Base-by-base conservation (phyloP, 2,329 filamentous ascomycete genomes). In the Harringtonia aguacate region DNA sequence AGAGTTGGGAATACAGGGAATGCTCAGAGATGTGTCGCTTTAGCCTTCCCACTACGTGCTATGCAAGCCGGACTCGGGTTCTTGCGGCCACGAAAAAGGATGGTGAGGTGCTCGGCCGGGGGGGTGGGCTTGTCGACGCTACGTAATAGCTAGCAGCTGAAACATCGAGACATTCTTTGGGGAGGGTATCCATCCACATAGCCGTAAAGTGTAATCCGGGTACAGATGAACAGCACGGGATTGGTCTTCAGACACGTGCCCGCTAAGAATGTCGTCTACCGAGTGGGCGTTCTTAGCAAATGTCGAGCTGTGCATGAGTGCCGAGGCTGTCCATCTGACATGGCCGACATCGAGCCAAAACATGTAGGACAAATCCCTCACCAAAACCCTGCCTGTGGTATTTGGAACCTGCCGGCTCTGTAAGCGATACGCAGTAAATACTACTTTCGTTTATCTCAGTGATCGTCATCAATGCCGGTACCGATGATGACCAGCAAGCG, bases 351-450 rank as follows among this genome's bases (percentile, higher is more conserved):
- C 81, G 36, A 77, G 74, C 17, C 86, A 64, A 66, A 72, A 86
- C 56, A 86, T 68, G 13, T 81, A 81, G 47, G 66, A 67, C 14
- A 72, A 68, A 0, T 72, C 69, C 55, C 77, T 78, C 29, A 79
- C 81, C 17, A 79, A 81, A 15, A 86, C 69, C 12, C 84, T 61
- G 31, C 81, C 81, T 29, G 70, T 69, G 45, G 86, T 67, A 45
- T 73, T 72, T 20, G 68, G 70, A 41, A 84, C 73, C 8, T 61
- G 62, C 56, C 77, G 61, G 39, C 72, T 73, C 65, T 65, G 57
- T 75, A 74, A 0, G 78, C n/a, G n/a, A n/a, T n/a, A n/a, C n/a
- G 71, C 15, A 81, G 85, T 39, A 83, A 58, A 59, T 75, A 85
- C 20, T 61, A 68, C 54, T 77, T 69, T 81, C 80, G 52, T 83